Evolutionary conservation across 148 eudicot genomes (phyloP).

Genomic region (Pharnaceum exiguum): DNA sequence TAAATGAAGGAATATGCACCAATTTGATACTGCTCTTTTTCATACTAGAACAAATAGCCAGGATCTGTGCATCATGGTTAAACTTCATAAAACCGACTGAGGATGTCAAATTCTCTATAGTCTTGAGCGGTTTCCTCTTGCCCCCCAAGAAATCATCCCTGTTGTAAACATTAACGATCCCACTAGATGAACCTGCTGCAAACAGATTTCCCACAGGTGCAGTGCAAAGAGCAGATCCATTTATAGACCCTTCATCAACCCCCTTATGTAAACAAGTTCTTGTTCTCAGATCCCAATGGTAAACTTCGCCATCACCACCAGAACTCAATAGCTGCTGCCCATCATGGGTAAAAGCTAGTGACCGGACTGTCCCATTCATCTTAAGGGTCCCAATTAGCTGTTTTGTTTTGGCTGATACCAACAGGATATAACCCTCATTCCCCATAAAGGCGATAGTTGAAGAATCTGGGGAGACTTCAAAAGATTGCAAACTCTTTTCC

Average conservation of each 20-base stretch:
- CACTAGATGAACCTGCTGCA: constrained; percentile 82
- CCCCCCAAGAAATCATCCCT: constrained; percentile 77
- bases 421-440: constrained; percentile 80
- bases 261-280: constrained; percentile 77
- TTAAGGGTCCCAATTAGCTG: constrained; percentile 83
- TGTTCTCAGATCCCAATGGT: constrained; percentile 86
- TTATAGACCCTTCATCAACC: constrained; percentile 76
- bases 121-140: constrained; percentile 76
- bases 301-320: constrained; percentile 89
- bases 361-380: constrained; percentile 88
- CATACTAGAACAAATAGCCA: constrained; percentile 76
- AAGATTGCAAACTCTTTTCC: constrained; percentile 79
- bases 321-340: constrained; percentile 74
- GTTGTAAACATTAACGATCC: constrained; percentile 80
- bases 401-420: constrained; percentile 82
- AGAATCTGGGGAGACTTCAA: constrained; percentile 96
- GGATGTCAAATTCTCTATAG: constrained; percentile 61
- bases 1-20: constrained; percentile 78
- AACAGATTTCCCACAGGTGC: constrained; percentile 63
- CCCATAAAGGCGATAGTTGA: constrained; percentile 79
- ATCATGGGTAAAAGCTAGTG: constrained; percentile 60
- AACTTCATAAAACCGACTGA: constrained; percentile 72
- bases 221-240: constrained; percentile 68
- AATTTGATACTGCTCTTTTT: constrained; percentile 71
- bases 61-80: constrained; percentile 70